Base-by-base conservation (phyloP, 345 rosid species). In the Populus davidiana region DNA sequence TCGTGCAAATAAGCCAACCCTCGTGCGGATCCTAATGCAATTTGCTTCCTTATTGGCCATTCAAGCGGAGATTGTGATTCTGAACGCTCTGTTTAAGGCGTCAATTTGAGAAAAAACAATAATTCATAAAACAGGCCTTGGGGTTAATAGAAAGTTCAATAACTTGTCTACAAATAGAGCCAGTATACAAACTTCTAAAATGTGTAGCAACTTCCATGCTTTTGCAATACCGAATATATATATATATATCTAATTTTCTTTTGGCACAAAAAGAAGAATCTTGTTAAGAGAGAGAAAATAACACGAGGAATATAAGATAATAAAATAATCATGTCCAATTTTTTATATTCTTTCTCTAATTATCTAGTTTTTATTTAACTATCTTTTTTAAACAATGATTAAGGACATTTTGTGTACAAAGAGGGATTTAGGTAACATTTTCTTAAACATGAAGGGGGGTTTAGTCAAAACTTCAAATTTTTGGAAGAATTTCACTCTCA, bases 1-100 rank as follows among this genome's bases (percentile, higher is more conserved):
- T 93, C 97, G 52, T 95, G 99, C 84, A 95, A 85, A 85, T 95
- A 95, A 27, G 96, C 94, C 35, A 95, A 87, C 63, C 99, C 99
- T 80, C 96, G 86, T 13, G 99, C 99, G 70, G 99, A 65, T 76
- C 97, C 99, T 52, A 95, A 72, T 61, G 99, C 87, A 75, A 93
- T 92, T 75, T 76, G 87, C 89, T 89, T 86, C 80, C 99, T 81
- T 76, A 78, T 85, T 31, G 89, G 63, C 99, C 99, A 93, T 79
- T 81, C 81, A 36, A 95, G 94, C 23, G 96, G 87, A 14, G 75
- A 70, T 76, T 87, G 89, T 29, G 80, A 43, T 23, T 86, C 91
- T 11, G 44, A 27, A 66, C 96, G 93, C 67, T 93, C 99, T 94
- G 80, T 14, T 67, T 43, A 75, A 70, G 52, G 31, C 77, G 74